A percentile compares a stretch with the other conserved stretches of the same genome.
Evolutionary conservation across 208 protist species (phyloP).

Genomic region (Acanthamoeba triangularis): DNA sequence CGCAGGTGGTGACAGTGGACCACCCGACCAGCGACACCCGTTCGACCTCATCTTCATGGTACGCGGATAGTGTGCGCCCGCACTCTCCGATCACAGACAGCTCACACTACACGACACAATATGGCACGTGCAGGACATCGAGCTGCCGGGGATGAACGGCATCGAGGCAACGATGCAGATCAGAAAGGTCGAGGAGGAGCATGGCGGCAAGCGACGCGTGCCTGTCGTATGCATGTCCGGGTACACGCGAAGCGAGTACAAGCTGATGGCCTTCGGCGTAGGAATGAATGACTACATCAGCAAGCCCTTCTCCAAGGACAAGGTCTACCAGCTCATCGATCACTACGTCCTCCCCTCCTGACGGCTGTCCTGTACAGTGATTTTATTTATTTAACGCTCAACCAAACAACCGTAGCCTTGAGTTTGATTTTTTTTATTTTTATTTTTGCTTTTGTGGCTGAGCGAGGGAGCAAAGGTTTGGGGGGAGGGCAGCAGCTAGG

Average conservation of each 20-base stretch:
- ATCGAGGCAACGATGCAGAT: slow-evolving; percentile 5
- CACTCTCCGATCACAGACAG: not conserved
- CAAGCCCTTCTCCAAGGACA: slow-evolving; percentile 37
- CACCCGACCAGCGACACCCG: not conserved
- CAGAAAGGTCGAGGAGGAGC: slow-evolving; percentile 17
- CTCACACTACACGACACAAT: not conserved
- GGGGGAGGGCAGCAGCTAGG: no score
- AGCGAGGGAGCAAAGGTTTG: no score
- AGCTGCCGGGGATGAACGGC: slow-evolving; percentile 23
- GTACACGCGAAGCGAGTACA: slow-evolving; percentile 57
- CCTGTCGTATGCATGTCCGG: slow-evolving; percentile 43
- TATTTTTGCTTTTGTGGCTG: no score
- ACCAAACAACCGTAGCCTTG: no score
- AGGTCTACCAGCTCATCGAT: slow-evolving; percentile 24
- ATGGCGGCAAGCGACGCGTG: not conserved
- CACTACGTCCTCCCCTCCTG: not conserved
- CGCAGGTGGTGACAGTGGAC: not conserved
- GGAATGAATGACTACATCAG: slow-evolving; percentile 64
- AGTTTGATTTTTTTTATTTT: no score
- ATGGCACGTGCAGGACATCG: not conserved
- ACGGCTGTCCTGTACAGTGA: no score
- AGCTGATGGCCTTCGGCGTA: slow-evolving; percentile 57
- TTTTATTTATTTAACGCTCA: no score
- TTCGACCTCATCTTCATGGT: slow-evolving; percentile 43
- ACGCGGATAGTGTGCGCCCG: no score